Base-by-base conservation (phyloP, 1,284 basidiomycete genomes). In the Naganishia cerealis region DNA sequence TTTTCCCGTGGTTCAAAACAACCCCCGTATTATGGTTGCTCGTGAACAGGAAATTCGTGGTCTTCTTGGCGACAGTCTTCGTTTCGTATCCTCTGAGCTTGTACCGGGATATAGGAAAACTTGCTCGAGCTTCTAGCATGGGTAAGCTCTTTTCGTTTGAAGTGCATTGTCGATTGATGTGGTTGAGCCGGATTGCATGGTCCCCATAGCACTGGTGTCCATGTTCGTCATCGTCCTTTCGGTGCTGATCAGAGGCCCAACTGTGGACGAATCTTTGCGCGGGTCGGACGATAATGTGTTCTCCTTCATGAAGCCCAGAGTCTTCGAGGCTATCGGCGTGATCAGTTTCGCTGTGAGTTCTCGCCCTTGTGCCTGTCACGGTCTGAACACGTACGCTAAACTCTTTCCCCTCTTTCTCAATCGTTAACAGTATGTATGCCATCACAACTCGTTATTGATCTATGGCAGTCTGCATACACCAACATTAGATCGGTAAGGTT, bases 31-130 rank as follows among this genome's bases (percentile, higher is more conserved):
- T 93, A 67, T 86, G 83, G 36, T 81, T 95, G 69, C 84, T 99
- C 75, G 85, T 89, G 59, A 90, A 94, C 77, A 89, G 96, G 50
- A 87, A 91, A 76, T 92, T 96, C 79, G 84, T 97, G 78, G 94
- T 95, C 72, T 83, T 86, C 63, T 83, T 94, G 59, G 90, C 90
- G 81, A 96, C 93, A 1, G 80, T 91, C 67, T 86, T 87, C 74
- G 88, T 98, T 67, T 95, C 94, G 5, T 99, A 94, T 77, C 96
- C 96, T 0, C 86, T 99, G 42, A 95, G 92, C 5, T 85, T 99
- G 21, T 93, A 99, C 78, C 90, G 95, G 65, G 93, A 97, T 79
- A 99, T 99, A 74, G 91, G 96, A 81, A 98, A 96, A 80, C 87
- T 99, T 39, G 90, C 93, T 38, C 89, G 94, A 66, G 94, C 94